A percentile compares a stretch with the other conserved stretches of the same genome.
Conservation (phyloP, 345 rosid species). For the Abelmoschus esculentus region DNA sequence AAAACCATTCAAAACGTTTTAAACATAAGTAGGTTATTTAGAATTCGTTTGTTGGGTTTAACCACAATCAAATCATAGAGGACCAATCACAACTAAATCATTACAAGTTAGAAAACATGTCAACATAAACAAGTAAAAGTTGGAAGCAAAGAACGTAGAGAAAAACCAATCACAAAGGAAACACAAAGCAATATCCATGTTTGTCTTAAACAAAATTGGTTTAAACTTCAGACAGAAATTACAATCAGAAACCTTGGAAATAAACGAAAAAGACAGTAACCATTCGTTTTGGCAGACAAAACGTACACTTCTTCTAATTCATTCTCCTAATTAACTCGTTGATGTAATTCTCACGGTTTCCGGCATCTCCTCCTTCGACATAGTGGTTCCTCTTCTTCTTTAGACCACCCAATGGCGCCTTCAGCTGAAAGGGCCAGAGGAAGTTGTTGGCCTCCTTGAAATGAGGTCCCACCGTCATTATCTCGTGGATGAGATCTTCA, state of each 20-base stretch:
- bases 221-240: not conserved
- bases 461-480: not conserved
- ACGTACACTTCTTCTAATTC: not conserved
- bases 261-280: not conserved
- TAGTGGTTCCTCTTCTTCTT: not conserved
- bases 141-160: too few species aligned
- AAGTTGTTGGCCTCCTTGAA: not conserved
- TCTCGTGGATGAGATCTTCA: not conserved
- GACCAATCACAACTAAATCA: too few species aligned
- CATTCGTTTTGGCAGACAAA: not conserved
- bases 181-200: not conserved
- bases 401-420: not conserved
- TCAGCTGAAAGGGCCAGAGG: not conserved
- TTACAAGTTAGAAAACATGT: too few species aligned
- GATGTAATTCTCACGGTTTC: not conserved
- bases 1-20: too few species aligned
- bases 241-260: not conserved
- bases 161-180: not conserved
- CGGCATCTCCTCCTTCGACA: not conserved
- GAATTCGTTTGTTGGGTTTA: too few species aligned
- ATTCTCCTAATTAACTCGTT: not conserved
- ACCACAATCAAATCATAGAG: too few species aligned
- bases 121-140: too few species aligned
- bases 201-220: not conserved
- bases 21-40: too few species aligned